Conservation (phyloP, 2,329 filamentous ascomycete genomes). For the Zalaria obscura region DNA sequence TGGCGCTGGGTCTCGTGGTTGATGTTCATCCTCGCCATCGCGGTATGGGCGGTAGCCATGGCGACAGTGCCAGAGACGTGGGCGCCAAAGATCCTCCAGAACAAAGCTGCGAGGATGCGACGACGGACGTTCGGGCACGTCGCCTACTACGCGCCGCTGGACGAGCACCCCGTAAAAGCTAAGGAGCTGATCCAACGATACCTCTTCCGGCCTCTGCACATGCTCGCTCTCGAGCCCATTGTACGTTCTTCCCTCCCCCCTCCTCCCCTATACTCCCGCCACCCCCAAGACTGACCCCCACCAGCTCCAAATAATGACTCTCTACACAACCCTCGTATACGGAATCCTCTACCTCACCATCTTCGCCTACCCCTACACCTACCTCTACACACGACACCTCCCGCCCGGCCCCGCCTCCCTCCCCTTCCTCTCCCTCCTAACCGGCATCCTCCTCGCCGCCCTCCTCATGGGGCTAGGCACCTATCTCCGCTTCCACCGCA, state of each 20-base stretch:
- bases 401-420: slow-evolving; percentile 22
- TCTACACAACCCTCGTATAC: slow-evolving; percentile 19
- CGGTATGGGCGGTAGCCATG: slow-evolving; percentile 26
- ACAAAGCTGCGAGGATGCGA: slow-evolving; percentile 31
- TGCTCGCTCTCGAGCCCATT: slow-evolving; percentile 12
- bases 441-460: slow-evolving; percentile 18
- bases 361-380: slow-evolving; percentile 30
- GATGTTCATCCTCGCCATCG: slow-evolving; percentile 21
- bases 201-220: slow-evolving; percentile 7
- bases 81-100: slow-evolving; percentile 30
- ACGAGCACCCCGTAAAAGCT: slow-evolving; percentile 3
- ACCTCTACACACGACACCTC: slow-evolving; percentile 23
- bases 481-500: slow-evolving; percentile 19
- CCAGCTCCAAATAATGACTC: slow-evolving; percentile 6
- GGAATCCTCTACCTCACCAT: slow-evolving; percentile 32
- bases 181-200: slow-evolving; percentile 3
- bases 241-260: not conserved
- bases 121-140: slow-evolving; percentile 30
- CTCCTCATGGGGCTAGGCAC: slow-evolving; percentile 16
- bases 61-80: slow-evolving; percentile 38
- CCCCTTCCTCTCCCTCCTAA: slow-evolving; percentile 23
- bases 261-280: too few relatives aligned
- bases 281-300: too few relatives aligned
- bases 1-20: slow-evolving; percentile 17
- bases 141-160: slow-evolving; percentile 26